Conservation (phyloP, 2,329 filamentous ascomycete genomes). For the Talaromyces amestolkiae region DNA sequence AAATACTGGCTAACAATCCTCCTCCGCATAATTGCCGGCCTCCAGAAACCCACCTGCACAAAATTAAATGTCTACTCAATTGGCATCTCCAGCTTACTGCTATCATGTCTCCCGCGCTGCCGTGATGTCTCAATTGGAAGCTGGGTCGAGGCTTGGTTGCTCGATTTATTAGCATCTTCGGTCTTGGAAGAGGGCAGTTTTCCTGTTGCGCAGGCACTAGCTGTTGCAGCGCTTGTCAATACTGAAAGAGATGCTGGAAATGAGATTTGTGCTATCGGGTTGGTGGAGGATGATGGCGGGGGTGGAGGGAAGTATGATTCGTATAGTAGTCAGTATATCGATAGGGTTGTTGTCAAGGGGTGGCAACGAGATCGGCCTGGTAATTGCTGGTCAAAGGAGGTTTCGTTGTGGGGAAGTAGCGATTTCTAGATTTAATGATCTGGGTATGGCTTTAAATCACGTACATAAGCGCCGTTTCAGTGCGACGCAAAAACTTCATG, state of each 20-base stretch:
- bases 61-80: constrained; percentile 8
- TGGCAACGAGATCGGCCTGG: constrained; percentile 48
- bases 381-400: constrained; percentile 27
- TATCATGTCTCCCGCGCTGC: background rate
- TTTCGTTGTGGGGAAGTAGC: background rate
- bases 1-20: background rate
- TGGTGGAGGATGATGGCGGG: background rate
- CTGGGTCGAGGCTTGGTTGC: background rate
- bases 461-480: background rate
- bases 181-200: background rate
- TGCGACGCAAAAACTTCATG: background rate
- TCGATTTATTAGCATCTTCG: background rate
- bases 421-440: background rate
- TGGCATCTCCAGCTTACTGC: background rate
- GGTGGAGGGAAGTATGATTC: background rate
- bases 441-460: background rate
- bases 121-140: background rate
- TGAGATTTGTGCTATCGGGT: background rate
- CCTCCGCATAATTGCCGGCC: background rate
- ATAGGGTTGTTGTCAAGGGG: background rate
- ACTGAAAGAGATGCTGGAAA: background rate
- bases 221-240: background rate
- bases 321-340: constrained; percentile 4
- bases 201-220: background rate
- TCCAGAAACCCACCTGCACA: background rate